Percentiles rank a stretch among this genome's conserved stretches.
These are phyloP conservation scores for Aureobasidium subglaciale DNA, from an alignment of 2,329 filamentous ascomycete species.

Conservation along the genomic window DNA sequence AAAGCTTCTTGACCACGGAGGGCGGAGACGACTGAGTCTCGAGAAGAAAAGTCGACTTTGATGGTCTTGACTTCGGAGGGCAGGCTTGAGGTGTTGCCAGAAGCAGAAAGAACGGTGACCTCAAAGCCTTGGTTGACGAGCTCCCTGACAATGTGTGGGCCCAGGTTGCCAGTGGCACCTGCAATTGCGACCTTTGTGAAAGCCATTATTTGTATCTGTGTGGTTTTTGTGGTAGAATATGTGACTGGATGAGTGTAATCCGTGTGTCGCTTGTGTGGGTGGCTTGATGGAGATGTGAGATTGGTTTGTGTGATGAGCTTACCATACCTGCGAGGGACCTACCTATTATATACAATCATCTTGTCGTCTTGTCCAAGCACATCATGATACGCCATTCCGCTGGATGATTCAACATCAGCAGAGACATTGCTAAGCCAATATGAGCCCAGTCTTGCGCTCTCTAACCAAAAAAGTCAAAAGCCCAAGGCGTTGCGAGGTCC, in stretches of 20 bases:
- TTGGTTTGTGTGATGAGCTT: not conserved
- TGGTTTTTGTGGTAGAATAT: not conserved
- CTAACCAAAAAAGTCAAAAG: not conserved
- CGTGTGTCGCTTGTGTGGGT: not conserved
- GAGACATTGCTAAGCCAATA: not conserved
- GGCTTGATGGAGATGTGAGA: not conserved
- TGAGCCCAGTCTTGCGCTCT: not conserved
- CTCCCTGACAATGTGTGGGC: conserved; percentile 33
- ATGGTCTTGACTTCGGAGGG: conserved; percentile 25
- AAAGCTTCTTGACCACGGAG: conserved; percentile 33
- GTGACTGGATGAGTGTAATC: not conserved
- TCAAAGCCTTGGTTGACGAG: conserved; percentile 33
- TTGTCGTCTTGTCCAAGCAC: not conserved
- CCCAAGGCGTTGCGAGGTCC: not conserved
- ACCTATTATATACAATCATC: not conserved
- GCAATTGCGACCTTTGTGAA: conserved; percentile 7
- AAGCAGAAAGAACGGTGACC: conserved; percentile 29
- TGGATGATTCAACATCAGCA: not conserved
- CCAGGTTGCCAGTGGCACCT: conserved; percentile 35
- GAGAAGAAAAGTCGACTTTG: conserved; percentile 27
- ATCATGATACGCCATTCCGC: not conserved
- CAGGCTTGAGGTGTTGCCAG: conserved; percentile 21
- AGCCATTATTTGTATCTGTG: not conserved
- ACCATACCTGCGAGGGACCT: not conserved
- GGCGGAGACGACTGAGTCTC: conserved; percentile 26